These are phyloP conservation scores for Lagenidium giganteum DNA, from an alignment of 352 stramenopile genomes.

Conservation along the genomic window DNA sequence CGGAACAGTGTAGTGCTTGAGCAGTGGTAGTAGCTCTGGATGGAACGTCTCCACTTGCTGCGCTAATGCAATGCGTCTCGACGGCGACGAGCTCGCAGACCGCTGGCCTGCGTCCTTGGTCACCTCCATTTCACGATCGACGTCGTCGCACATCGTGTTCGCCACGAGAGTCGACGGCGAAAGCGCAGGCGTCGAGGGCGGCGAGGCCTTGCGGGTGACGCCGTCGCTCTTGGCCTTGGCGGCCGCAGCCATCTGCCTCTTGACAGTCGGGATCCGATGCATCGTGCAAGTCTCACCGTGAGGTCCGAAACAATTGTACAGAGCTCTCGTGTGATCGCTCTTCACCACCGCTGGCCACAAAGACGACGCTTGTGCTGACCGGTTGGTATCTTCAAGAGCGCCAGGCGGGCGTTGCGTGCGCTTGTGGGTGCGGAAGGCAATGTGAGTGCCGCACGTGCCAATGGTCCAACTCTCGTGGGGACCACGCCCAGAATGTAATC, in stretches of 20 bases:
- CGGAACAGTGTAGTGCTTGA: constrained; percentile 27
- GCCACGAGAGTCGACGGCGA: not conserved
- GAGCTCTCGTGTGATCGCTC: too few relatives aligned
- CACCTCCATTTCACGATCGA: constrained; percentile 20
- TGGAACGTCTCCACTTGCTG: constrained; percentile 38
- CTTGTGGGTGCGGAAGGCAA: too few relatives aligned
- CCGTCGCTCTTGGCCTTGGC: constrained; percentile 12
- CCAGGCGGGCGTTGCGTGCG: too few relatives aligned
- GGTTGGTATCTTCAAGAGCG: too few relatives aligned
- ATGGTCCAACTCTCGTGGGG: too few relatives aligned
- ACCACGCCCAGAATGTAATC: too few relatives aligned
- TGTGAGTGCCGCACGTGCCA: too few relatives aligned
- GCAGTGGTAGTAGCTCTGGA: constrained; percentile 55
- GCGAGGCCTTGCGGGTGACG: constrained; percentile 17
- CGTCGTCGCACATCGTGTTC: constrained; percentile 10
- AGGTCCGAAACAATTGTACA: too few relatives aligned
- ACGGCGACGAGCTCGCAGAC: constrained; percentile 10
- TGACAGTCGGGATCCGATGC: constrained; percentile 13
- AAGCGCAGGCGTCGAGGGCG: constrained; percentile 4
- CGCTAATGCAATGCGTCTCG: too few relatives aligned
- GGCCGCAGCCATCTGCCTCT: constrained; percentile 4
- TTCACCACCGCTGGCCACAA: too few relatives aligned
- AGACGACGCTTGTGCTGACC: too few relatives aligned
- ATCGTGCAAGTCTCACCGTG: constrained; percentile 8
- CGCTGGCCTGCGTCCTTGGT: constrained; percentile 8